Base-by-base conservation (phyloP, 2,329 filamentous ascomycete genomes). In the Trichoderma guizhouense region DNA sequence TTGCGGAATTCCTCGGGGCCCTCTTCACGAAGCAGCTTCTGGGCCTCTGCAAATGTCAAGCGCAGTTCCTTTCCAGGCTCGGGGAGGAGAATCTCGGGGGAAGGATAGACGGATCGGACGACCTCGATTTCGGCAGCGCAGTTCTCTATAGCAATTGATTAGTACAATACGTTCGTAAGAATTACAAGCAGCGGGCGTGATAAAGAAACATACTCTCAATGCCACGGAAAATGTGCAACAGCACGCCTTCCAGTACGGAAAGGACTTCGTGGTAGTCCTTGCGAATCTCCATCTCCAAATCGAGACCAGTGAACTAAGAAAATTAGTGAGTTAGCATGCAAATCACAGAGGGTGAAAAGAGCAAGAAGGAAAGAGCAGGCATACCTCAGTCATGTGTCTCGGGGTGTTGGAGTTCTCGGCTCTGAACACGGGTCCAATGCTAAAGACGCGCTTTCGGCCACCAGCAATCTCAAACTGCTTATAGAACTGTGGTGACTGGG, bases 211-310 rank as follows among this genome's bases (percentile, higher is more conserved):
- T 73, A 77, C 79, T 85, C n/a, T 69, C 28, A 36, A 69, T 69
- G 9, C 90, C 91, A 60, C 90, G 89, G 87, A 96, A 95, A 78
- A 96, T 95, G 84, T 90, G 85, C 39, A 95, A 84, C 77, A 96
- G 89, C 66, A 95, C 89, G 61, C 88, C 88, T 80, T 95, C 92
- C 14, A 96, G 86, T 77, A 92, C 87, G 74, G 89, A 81, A 75
- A 91, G 85, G 65, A 95, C 93, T 81, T 96, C 93, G 75, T 89
- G 86, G 83, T 96, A 96, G 80, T 89, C 83, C 72, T 95, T 87
- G 77, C 93, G 87, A 80, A 96, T 95, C 78, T 94, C 93, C 93
- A 95, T 96, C 81, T 96, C 93, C 79, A 96, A 79, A 92, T 97
- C 93, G 65, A 97, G 91, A 78, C 93, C 93, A 6, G 91, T 95